A percentile compares a stretch with the other conserved stretches of the same genome.
These are phyloP conservation scores for Artemisia annua DNA, from an alignment of 129 eudicot species.

Conservation along the genomic window DNA sequence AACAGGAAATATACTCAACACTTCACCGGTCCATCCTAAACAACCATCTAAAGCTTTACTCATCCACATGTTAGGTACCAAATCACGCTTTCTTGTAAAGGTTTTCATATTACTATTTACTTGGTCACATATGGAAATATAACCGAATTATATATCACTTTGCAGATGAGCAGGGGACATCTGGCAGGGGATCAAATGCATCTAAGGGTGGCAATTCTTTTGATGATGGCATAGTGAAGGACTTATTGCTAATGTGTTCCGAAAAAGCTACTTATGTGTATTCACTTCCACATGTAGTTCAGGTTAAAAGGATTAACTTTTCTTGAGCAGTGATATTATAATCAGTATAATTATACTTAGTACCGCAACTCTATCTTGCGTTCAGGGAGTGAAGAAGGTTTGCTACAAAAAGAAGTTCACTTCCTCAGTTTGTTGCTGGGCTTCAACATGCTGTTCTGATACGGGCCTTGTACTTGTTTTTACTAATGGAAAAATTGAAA, in stretches of 20 bases:
- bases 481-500: conserved; percentile 71
- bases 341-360: not conserved
- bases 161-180: conserved; percentile 53
- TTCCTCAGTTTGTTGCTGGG: conserved; percentile 82
- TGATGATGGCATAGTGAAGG: conserved; percentile 58
- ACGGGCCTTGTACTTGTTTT: conserved; percentile 75
- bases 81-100: conserved; percentile 18
- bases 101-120: conserved; percentile 16
- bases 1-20: conserved; percentile 69
- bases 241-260: conserved; percentile 63
- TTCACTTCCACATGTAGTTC: conserved; percentile 70
- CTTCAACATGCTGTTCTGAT: conserved; percentile 64
- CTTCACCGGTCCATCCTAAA: conserved; percentile 66
- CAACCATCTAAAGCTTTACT: conserved; percentile 75
- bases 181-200: conserved; percentile 47
- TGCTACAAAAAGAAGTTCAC: conserved; percentile 78
- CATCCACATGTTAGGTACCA: conserved; percentile 68
- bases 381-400: conserved; percentile 90
- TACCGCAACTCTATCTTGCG: not conserved
- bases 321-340: not conserved
- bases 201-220: conserved; percentile 42
- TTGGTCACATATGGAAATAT: conserved; percentile 7
- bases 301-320: conserved; percentile 41
- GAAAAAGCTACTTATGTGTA: conserved; percentile 84
- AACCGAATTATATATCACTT: conserved; percentile 8